These are phyloP conservation scores for Blastocystis sp. DNA, from an alignment of 352 stramenopile genomes.

Conservation along the genomic window DNA sequence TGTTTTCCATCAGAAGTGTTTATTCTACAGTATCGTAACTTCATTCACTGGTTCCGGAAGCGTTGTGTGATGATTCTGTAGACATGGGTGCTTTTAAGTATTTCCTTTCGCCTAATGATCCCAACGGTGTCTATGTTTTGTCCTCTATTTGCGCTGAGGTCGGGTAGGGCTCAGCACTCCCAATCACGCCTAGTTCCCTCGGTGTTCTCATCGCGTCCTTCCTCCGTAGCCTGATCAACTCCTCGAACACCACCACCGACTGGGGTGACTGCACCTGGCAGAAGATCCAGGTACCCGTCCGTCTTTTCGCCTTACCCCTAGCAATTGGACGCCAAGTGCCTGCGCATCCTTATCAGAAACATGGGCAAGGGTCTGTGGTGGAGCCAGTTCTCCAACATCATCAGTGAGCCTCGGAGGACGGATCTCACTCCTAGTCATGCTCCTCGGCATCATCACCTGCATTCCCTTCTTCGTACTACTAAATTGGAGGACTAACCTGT, in stretches of 20 bases:
- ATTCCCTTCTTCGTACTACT: conserved; percentile 39
- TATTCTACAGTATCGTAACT: not conserved
- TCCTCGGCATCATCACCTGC: conserved; percentile 56
- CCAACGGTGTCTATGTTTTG: conserved; percentile 40
- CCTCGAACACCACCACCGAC: not conserved
- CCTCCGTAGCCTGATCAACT: conserved; percentile 49
- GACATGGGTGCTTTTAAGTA: not conserved
- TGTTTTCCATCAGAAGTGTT: conserved; percentile 58
- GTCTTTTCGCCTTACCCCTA: not conserved
- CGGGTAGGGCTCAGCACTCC: not conserved
- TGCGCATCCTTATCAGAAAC: not conserved
- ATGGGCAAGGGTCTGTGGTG: not conserved
- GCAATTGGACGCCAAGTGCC: conserved; percentile 14
- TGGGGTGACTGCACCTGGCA: not conserved
- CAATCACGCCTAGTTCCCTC: conserved; percentile 11
- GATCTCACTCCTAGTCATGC: conserved; percentile 33
- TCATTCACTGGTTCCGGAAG: too few species aligned
- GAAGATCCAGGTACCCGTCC: not conserved
- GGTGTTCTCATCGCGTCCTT: conserved; percentile 45
- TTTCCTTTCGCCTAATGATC: conserved; percentile 47
- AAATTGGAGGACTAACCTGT: not conserved
- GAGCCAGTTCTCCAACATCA: conserved; percentile 43
- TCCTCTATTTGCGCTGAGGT: conserved; percentile 27
- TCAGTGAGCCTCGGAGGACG: not conserved
- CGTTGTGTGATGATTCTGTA: not conserved